Percentiles rank a stretch among this genome's conserved stretches.
These are phyloP conservation scores for Eucalyptus albens DNA, from an alignment of 345 rosid species.

Conservation along the genomic window DNA sequence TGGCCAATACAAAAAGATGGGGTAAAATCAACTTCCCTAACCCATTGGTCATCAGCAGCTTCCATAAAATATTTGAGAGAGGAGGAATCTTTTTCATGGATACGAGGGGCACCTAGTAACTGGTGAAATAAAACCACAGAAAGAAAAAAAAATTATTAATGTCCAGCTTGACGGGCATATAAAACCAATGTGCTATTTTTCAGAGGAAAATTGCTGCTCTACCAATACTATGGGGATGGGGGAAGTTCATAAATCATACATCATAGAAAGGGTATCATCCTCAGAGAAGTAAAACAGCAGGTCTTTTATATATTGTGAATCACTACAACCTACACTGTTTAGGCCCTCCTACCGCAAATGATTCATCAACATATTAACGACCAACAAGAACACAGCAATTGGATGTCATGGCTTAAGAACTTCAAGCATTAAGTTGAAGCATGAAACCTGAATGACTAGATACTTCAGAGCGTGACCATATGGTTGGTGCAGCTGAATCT, in stretches of 20 bases:
- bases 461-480: neutral
- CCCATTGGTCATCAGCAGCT: conserved; percentile 29
- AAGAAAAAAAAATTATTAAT: neutral
- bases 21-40: conserved; percentile 34
- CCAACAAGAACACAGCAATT: neutral
- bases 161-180: neutral
- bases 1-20: conserved; percentile 31
- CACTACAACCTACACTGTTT: neutral
- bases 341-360: neutral
- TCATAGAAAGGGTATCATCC: neutral
- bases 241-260: neutral
- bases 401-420: neutral
- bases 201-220: neutral
- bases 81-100: neutral
- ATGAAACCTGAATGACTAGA: conserved; percentile 21
- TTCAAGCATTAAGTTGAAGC: neutral
- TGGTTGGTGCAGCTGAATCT: conserved; percentile 3
- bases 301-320: neutral
- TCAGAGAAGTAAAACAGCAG: neutral
- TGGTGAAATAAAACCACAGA: neutral
- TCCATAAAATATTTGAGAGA: conserved; percentile 3
- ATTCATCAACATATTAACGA: neutral
- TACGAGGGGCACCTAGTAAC: conserved; percentile 18
- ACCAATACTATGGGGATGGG: neutral
- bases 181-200: neutral